phyloP scores from a whole-genome alignment of 371 early-diverging fungal genomes.

The Umbelopsis sp. region DNA sequence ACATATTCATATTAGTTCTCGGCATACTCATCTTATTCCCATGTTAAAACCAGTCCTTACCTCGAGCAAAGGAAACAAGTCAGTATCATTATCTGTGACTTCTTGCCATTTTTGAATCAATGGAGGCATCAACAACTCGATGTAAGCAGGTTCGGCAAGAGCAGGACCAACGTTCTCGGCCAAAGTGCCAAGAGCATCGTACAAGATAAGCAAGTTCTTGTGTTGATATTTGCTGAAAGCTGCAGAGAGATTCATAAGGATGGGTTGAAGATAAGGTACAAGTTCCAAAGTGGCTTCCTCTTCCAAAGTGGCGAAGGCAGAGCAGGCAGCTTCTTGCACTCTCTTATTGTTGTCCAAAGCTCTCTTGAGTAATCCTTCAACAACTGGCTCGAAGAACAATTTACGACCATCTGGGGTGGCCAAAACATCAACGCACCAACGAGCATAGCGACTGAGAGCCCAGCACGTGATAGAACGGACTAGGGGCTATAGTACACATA shows the following conservation, averaged over 20 bases:
- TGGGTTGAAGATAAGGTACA: slow-evolving; percentile 82
- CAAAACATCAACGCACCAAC: slow-evolving; percentile 72
- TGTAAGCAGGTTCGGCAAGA: slow-evolving; percentile 75
- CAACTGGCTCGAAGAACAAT: slow-evolving; percentile 78
- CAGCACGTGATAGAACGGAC: slow-evolving; percentile 97
- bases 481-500: slow-evolving; percentile 62
- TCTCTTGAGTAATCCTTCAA: slow-evolving; percentile 76
- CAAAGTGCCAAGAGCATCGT: slow-evolving; percentile 93
- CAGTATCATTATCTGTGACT: slow-evolving; percentile 78
- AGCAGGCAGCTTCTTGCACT: slow-evolving; percentile 95
- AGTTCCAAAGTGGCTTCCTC: slow-evolving; percentile 82
- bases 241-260: slow-evolving; percentile 73
- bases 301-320: slow-evolving; percentile 91
- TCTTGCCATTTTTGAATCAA: slow-evolving; percentile 82
- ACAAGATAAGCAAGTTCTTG: slow-evolving; percentile 87
- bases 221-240: slow-evolving; percentile 87
- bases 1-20: not conserved
- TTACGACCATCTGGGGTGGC: slow-evolving; percentile 59
- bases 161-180: slow-evolving; percentile 87
- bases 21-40: no score
- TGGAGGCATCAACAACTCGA: slow-evolving; percentile 83
- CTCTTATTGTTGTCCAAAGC: slow-evolving; percentile 90
- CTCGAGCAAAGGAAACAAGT: slow-evolving; percentile 92
- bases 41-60: slow-evolving; percentile 36
- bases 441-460: slow-evolving; percentile 92